Conservation (phyloP, 2,329 filamentous ascomycete species). For the Penicillium sp. region DNA sequence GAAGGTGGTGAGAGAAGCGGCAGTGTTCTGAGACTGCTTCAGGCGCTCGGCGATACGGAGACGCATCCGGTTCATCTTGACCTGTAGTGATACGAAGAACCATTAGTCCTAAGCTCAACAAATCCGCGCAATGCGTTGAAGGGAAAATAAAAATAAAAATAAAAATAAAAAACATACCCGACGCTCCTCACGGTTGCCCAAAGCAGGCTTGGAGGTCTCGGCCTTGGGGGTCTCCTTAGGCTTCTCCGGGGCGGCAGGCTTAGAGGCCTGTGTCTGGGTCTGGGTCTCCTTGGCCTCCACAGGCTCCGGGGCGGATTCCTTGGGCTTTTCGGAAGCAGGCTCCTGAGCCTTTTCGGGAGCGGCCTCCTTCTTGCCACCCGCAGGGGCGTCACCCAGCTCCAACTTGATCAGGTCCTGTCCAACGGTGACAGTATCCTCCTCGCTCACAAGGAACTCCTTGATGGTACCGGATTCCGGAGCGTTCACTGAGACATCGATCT, state of each 20-base stretch:
- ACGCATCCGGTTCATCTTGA: slow-evolving; percentile 99
- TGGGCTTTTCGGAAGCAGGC: slow-evolving; percentile 55
- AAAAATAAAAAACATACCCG: slow-evolving; percentile 59
- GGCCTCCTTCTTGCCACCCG: slow-evolving; percentile 55
- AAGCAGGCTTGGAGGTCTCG: slow-evolving; percentile 35
- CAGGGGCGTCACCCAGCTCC: slow-evolving; percentile 69
- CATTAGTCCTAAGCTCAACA: neutral
- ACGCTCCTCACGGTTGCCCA: slow-evolving; percentile 81
- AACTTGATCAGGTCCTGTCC: slow-evolving; percentile 88
- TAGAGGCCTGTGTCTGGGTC: slow-evolving; percentile 28
- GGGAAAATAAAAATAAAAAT: too few species aligned
- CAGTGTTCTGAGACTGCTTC: slow-evolving; percentile 99
- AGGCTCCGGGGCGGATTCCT: slow-evolving; percentile 43
- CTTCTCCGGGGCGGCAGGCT: slow-evolving; percentile 35
- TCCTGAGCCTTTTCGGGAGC: slow-evolving; percentile 59
- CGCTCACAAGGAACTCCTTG: slow-evolving; percentile 85
- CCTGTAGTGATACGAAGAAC: slow-evolving; percentile 49
- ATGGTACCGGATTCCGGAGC: slow-evolving; percentile 87
- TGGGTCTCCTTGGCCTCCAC: slow-evolving; percentile 30
- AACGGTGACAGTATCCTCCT: slow-evolving; percentile 93
- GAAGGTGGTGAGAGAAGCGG: slow-evolving; percentile 95
- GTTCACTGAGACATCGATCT: slow-evolving; percentile 98
- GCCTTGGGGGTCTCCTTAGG: slow-evolving; percentile 31
- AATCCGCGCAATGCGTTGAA: neutral
- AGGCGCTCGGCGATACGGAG: slow-evolving; percentile 94